A percentile compares a stretch with the other conserved stretches of the same genome.
Evolutionary conservation across 164 flowering plant species (phyloP).

Genomic region (Macadamia integrifolia): DNA sequence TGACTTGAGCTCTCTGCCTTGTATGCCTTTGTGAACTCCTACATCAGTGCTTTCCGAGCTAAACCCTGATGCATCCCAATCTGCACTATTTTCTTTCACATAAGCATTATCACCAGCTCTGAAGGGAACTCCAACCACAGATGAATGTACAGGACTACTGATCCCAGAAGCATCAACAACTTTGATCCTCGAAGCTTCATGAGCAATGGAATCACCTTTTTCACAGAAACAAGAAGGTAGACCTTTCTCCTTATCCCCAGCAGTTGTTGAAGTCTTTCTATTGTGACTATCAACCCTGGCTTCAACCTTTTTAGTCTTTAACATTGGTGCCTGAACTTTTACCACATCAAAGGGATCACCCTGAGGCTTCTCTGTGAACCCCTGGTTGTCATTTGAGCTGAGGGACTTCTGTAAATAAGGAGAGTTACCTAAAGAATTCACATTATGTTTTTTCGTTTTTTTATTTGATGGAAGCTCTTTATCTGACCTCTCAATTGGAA

Average conservation of each 20-base stretch:
- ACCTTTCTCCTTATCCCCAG: constrained; percentile 10
- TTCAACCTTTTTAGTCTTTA: constrained; percentile 10
- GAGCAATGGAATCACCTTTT: background rate
- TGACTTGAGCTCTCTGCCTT: constrained; percentile 12
- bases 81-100: constrained; percentile 9
- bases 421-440: constrained; percentile 15
- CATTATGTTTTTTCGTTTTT: constrained; percentile 15
- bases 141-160: background rate
- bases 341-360: constrained; percentile 7
- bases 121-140: background rate
- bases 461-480: constrained; percentile 20
- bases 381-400: constrained; percentile 18
- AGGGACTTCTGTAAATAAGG: constrained; percentile 9
- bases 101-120: constrained; percentile 1
- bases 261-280: constrained; percentile 10
- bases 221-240: constrained; percentile 9
- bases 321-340: constrained; percentile 12
- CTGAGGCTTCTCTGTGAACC: constrained; percentile 13
- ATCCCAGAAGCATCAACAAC: constrained; percentile 10
- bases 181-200: constrained; percentile 11
- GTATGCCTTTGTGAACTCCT: constrained; percentile 8
- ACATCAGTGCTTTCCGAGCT: constrained; percentile 21
- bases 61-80: constrained; percentile 18
- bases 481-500: constrained; percentile 11
- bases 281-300: background rate